These are phyloP conservation scores for Thielaviopsis ethacetica DNA, from an alignment of 2,329 filamentous ascomycete genomes.

Conservation along the genomic window DNA sequence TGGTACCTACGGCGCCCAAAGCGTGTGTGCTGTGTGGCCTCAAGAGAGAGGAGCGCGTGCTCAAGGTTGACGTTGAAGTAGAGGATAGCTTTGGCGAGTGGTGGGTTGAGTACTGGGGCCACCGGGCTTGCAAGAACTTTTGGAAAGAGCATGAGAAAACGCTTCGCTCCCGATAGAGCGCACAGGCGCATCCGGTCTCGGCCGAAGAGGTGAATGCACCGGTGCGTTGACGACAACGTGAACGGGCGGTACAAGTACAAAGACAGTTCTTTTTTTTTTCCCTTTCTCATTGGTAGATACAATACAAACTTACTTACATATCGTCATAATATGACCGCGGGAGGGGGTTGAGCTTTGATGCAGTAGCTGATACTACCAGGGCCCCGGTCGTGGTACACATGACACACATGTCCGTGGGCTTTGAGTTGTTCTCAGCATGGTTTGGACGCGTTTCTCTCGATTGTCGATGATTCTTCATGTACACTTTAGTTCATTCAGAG, in stretches of 20 bases:
- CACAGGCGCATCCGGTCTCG: background rate
- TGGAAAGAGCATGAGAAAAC: constrained; percentile 63
- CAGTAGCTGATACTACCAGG: background rate
- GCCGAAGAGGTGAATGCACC: too few species aligned
- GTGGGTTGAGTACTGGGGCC: constrained; percentile 86
- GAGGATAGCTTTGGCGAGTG: constrained; percentile 92
- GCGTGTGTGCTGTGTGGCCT: constrained; percentile 75
- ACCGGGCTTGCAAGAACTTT: constrained; percentile 64
- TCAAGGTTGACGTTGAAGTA: constrained; percentile 57
- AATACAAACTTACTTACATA: background rate
- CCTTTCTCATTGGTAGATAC: background rate
- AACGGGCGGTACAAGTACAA: background rate
- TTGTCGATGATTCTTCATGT: too few species aligned
- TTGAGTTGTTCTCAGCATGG: background rate
- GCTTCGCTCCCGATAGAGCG: constrained; percentile 47
- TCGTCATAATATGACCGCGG: background rate
- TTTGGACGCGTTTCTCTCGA: too few species aligned
- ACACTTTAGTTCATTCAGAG: too few species aligned
- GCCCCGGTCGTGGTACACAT: background rate
- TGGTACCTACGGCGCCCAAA: constrained; percentile 57
- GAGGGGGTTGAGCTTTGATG: background rate
- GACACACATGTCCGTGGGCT: background rate
- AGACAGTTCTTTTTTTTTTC: background rate
- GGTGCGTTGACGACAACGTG: too few species aligned
- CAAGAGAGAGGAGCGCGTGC: constrained; percentile 69